Evolutionary conservation across 768 basidiomycete genomes (phyloP), one percentile per base, ranked within the genome.

Genomic region (Rhodocollybia butyracea): DNA sequence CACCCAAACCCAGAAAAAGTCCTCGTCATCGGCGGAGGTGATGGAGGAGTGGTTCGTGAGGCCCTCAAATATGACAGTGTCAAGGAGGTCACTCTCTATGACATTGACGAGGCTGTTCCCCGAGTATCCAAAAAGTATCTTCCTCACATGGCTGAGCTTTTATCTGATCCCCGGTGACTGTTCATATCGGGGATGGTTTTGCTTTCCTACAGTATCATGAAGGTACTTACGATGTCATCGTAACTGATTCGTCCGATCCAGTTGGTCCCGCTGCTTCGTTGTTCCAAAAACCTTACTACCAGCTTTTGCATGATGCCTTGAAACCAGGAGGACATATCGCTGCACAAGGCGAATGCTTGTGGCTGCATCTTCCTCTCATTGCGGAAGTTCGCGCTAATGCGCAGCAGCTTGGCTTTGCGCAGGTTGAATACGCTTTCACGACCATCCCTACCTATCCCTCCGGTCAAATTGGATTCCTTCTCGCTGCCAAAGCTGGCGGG

Each of bases 231-330:
- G 96, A 99, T 67, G 92, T 91, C 57, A 98, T 99, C 76, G 91
- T 99, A 75, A 99, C 96, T 59, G 96, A 99, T 71, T 98, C 95
- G 19, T 97, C 94, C 21, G 96, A 98, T 71, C 96, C 96, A 36
- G 93, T 98, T 54, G 96, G 96, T 40, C 96, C 96, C 40, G 96
- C 96, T 42, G 88, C 85, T 42, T 82, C 89, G 22, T 88, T 98
- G 60, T 98, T 99, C 82, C 83, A 98, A 73, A 90, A 94, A 70
- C 91, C 94, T 1, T 99, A 97, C 83, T 99, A 98, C 79, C 82
- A 92, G 70, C 85, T 98, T 32, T 81, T 99, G 55, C 84, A 94
- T 68, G 88, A 94, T 63, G 91, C 95, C 0, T 83, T 99, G 58
- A 76, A 86, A 15, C 88, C 89, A 2, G 94, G 93, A 19, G 96